These are phyloP conservation scores for Monilinia polystroma DNA, from an alignment of 2,329 filamentous ascomycete genomes.

Conservation along the genomic window DNA sequence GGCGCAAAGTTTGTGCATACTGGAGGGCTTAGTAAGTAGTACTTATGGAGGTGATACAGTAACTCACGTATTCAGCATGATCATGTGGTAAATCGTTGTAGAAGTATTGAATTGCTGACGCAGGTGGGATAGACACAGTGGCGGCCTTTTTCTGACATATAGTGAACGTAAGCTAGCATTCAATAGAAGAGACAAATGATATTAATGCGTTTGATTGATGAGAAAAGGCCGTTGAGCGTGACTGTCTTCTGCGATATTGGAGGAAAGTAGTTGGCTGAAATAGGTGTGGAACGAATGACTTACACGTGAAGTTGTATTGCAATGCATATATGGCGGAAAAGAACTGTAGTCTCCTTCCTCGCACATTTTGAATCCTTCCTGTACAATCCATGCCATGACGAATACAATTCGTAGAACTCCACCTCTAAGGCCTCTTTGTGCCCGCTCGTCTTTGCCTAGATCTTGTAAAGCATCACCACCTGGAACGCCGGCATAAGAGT, in stretches of 20 bases:
- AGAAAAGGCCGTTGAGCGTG: too few relatives aligned
- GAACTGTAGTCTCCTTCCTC: constrained; percentile 22
- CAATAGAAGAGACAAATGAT: not conserved
- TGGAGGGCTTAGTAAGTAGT: constrained; percentile 29
- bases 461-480: constrained; percentile 35
- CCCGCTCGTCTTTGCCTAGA: constrained; percentile 33
- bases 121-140: constrained; percentile 17
- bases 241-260: not conserved
- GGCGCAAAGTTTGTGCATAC: constrained; percentile 40
- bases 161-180: constrained; percentile 18
- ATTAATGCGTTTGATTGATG: not conserved
- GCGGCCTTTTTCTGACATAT: constrained; percentile 22
- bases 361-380: constrained; percentile 22
- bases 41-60: not conserved
- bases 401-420: constrained; percentile 42
- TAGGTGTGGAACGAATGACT: constrained; percentile 1
- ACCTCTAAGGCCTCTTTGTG: constrained; percentile 26
- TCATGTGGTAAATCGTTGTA: constrained; percentile 19
- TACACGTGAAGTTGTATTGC: constrained; percentile 21
- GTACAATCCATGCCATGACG: constrained; percentile 42
- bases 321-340: constrained; percentile 19
- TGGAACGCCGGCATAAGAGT: constrained; percentile 34
- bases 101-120: constrained; percentile 18
- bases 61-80: constrained; percentile 21
- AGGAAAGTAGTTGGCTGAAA: not conserved